Percentiles rank a stretch among this genome's conserved stretches.
Conservation (phyloP, 208 protist species). For the Naegleria gruberi region DNA sequence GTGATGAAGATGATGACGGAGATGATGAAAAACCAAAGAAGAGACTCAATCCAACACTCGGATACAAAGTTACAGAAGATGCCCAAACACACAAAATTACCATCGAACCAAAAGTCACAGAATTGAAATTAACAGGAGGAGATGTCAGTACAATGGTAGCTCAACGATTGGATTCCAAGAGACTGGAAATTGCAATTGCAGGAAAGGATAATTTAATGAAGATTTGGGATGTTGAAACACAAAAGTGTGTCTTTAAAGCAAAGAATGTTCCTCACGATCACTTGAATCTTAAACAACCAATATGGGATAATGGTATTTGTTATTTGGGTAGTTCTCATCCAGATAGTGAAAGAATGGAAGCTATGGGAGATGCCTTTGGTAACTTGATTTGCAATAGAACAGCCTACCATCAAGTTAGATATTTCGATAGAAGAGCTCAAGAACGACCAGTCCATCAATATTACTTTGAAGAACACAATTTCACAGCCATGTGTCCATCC, state of each 20-base stretch:
- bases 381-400: constrained; percentile 59
- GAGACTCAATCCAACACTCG: not conserved
- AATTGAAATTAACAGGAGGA: not conserved
- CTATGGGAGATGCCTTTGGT: not conserved
- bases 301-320: not conserved
- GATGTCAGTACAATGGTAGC: not conserved
- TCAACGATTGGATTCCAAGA: not conserved
- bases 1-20: not conserved
- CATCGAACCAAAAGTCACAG: not conserved
- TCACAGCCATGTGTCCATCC: not conserved
- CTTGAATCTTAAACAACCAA: not conserved
- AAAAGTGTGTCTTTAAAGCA: not conserved
- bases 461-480: not conserved
- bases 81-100: not conserved
- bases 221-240: constrained; percentile 1
- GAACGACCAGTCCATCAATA: constrained; percentile 45
- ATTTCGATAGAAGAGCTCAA: constrained; percentile 62
- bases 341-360: not conserved
- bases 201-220: constrained; percentile 9
- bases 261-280: constrained; percentile 13
- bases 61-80: not conserved
- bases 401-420: constrained; percentile 66
- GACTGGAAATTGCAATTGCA: not conserved
- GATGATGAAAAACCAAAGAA: not conserved
- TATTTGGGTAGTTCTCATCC: not conserved